Base-by-base conservation (phyloP, 2,329 filamentous ascomycete genomes). In the Diaporthe capsici region DNA sequence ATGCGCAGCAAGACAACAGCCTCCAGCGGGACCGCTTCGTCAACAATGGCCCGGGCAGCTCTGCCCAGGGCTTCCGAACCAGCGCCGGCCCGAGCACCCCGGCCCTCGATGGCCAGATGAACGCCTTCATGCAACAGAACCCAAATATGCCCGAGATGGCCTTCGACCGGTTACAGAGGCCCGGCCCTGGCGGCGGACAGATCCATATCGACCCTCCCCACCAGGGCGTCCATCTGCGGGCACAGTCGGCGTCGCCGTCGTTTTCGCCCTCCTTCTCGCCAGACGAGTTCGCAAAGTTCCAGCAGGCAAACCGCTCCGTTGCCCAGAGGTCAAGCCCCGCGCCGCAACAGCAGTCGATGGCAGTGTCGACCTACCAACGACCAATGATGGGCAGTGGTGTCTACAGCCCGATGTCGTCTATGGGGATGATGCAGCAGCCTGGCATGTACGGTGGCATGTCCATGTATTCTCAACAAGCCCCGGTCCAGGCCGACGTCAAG, bases 1-100 rank as follows among this genome's bases (percentile, higher is more conserved):
- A 98, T 85, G 95, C 97, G 75, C 94, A 97, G 83, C 95, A 98
- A 89, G 97, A 99, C 87, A 98, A 96, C 86, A 97, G 94, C 75
- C 88, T 98, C 75, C 97, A 98, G 86, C 91, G 96, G 81, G 97
- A 99, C 85, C 92, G 97, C 76, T 88, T 98, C 77, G 92, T 94
- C 76, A 95, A 94, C 77, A 89, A 93, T 79, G 92, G 92, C 0
- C 93, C 94, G n/a, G 71, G 58, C 39, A 49, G 53, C 71, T 67
- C 72, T 37, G 75, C 65, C n/a, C 74, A 74, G 28, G 74, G 72
- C 31, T 73, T 75, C 63, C 71, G 76, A 31, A 75, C 70, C 63
- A 71, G 70, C 73, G 70, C 71, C 17, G 73, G 73, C 37, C 70
- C 76, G 17, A 58, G 44, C 63, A 73, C 67, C 15, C 71, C 76